Conservation (phyloP, 192 early-diverging fungal species). For the Podila clonocystis region DNA sequence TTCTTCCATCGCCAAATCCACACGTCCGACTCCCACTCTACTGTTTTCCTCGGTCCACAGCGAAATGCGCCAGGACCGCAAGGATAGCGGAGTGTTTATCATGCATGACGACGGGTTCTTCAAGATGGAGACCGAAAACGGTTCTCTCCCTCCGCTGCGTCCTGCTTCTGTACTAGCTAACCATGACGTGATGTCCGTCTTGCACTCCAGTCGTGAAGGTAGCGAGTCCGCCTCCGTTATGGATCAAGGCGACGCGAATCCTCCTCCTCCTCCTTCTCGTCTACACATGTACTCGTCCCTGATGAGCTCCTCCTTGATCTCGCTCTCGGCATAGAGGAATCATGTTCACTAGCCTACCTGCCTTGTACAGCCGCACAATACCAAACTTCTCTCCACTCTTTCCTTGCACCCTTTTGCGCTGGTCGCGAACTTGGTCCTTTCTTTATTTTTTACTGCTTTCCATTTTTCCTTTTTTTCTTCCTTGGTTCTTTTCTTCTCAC, state of each 20-base stretch:
- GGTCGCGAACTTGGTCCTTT: no score
- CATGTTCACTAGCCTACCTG: no score
- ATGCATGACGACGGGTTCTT: neutral
- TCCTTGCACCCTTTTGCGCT: no score
- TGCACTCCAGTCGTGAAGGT: no score
- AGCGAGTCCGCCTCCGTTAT: neutral
- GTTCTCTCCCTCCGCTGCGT: neutral
- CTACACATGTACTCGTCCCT: neutral
- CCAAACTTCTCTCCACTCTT: no score
- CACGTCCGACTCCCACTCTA: neutral
- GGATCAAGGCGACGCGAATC: neutral
- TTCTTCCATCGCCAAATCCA: neutral
- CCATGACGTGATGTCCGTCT: no score
- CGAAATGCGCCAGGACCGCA: conserved; percentile 3
- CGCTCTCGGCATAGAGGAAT: neutral
- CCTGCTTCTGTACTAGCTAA: neutral
- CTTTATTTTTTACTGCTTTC: no score
- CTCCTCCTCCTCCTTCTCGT: neutral
- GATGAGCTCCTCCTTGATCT: neutral
- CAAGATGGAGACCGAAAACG: neutral
- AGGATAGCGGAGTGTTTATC: neutral
- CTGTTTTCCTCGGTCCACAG: neutral
- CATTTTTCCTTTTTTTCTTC: no score
- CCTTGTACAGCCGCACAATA: no score
- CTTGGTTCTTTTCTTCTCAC: no score